Conservation (phyloP, 352 stramenopile species). For the Globisporangium yorkense region DNA sequence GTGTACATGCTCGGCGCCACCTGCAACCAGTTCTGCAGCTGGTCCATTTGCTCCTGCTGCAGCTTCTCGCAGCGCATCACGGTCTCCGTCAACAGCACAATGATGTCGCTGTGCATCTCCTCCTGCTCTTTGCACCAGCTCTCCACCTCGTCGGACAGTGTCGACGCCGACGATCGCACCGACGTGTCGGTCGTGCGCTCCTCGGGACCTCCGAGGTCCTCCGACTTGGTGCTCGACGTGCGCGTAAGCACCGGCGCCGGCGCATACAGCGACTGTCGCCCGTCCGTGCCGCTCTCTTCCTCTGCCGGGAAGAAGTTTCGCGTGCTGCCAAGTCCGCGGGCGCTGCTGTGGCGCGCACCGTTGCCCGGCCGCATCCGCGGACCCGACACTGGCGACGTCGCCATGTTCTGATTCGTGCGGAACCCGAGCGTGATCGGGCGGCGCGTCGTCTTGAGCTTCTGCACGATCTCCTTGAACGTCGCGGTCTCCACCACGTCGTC, state of each 20-base stretch:
- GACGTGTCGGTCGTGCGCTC: constrained; percentile 42
- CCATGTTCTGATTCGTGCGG: constrained; percentile 53
- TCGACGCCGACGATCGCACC: constrained; percentile 46
- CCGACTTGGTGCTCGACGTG: not conserved
- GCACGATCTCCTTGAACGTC: constrained; percentile 64
- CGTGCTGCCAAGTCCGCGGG: not conserved
- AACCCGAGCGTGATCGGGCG: constrained; percentile 72
- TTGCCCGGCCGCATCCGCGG: constrained; percentile 3
- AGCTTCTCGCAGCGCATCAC: constrained; percentile 75
- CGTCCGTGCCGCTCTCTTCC: constrained; percentile 1
- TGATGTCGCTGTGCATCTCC: constrained; percentile 80
- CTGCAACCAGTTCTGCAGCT: constrained; percentile 83
- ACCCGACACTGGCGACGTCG: constrained; percentile 44
- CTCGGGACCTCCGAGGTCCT: constrained; percentile 6
- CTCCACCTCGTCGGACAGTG: constrained; percentile 73
- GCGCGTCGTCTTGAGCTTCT: constrained; percentile 67
- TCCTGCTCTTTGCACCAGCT: constrained; percentile 76
- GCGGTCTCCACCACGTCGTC: constrained; percentile 53
- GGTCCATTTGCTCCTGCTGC: constrained; percentile 78
- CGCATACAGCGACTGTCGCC: not conserved
- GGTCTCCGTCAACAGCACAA: constrained; percentile 78
- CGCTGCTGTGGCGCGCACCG: not conserved
- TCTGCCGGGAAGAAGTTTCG: constrained; percentile 10
- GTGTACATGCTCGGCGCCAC: constrained; percentile 34
- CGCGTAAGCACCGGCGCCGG: not conserved